These are phyloP conservation scores for Mycena haematopus DNA, from an alignment of 768 basidiomycete species.

Conservation along the genomic window DNA sequence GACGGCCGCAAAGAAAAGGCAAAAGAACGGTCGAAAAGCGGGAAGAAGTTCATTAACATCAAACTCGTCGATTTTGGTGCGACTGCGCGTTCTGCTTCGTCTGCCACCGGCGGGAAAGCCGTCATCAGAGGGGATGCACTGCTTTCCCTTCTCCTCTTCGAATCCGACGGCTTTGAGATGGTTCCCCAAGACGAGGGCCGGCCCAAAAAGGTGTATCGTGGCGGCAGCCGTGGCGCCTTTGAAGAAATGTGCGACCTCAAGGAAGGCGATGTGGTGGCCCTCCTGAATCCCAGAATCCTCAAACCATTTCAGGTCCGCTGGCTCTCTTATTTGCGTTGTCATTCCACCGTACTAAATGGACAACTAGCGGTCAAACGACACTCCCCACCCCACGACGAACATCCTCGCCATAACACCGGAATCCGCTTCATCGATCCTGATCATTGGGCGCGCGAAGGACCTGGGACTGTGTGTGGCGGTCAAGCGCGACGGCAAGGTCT, in stretches of 20 bases:
- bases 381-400: conserved; percentile 80
- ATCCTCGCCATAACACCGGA: conserved; percentile 89
- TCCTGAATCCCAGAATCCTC: conserved; percentile 87
- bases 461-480: conserved; percentile 83
- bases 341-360: background rate
- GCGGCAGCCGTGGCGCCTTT: conserved; percentile 92
- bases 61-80: conserved; percentile 85
- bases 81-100: conserved; percentile 56
- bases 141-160: conserved; percentile 85
- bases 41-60: conserved; percentile 86
- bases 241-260: conserved; percentile 85
- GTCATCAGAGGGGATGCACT: conserved; percentile 83
- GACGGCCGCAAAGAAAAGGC: conserved; percentile 41
- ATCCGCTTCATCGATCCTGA: conserved; percentile 77
- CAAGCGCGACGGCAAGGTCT: conserved; percentile 81
- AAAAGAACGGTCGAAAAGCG: conserved; percentile 50
- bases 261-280: conserved; percentile 89
- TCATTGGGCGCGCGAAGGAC: conserved; percentile 87
- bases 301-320: conserved; percentile 81
- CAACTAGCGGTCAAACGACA: conserved; percentile 52
- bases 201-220: conserved; percentile 73
- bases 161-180: conserved; percentile 76
- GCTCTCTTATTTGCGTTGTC: background rate
- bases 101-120: conserved; percentile 60
- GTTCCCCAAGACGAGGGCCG: conserved; percentile 58